Conservation (phyloP, 495 filamentous ascomycete species). For the Amniculicola lignicola region DNA sequence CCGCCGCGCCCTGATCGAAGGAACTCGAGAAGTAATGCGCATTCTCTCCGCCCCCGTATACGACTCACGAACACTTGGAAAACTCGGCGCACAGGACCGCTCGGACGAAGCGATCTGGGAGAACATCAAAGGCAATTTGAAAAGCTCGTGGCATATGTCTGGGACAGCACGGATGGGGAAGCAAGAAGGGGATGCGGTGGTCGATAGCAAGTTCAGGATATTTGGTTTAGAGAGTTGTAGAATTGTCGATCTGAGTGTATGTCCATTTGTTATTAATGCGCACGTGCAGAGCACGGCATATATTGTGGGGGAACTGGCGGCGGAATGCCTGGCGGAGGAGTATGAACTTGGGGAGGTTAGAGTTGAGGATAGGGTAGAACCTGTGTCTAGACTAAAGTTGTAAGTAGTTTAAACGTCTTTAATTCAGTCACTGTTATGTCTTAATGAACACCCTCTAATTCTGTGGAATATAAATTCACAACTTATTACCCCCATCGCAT, state of each 20-base stretch:
- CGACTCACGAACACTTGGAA: not conserved
- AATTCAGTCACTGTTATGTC: no score
- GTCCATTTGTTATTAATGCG: slow-evolving; percentile 21
- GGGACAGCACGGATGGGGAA: slow-evolving; percentile 24
- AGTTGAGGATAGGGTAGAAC: not conserved
- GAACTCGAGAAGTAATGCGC: not conserved
- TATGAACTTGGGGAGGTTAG: slow-evolving; percentile 7
- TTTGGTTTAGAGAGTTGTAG: slow-evolving; percentile 13
- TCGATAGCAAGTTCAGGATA: slow-evolving; percentile 24
- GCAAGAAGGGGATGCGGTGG: not conserved
- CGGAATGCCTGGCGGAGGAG: slow-evolving; percentile 14
- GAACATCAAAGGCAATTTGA: not conserved
- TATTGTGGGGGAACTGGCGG: slow-evolving; percentile 22
- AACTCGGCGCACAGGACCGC: slow-evolving; percentile 1
- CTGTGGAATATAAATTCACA: no score
- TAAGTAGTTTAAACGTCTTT: no score
- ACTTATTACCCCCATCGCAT: no score
- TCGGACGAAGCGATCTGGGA: slow-evolving; percentile 18
- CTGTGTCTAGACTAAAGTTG: not conserved
- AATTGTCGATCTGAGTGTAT: slow-evolving; percentile 27
- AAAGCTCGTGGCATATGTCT: slow-evolving; percentile 13
- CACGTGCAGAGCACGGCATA: slow-evolving; percentile 20
- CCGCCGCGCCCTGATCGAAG: slow-evolving; percentile 2
- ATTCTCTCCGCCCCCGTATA: slow-evolving; percentile 4
- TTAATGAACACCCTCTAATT: no score